Evolutionary conservation across 2,329 filamentous ascomycete genomes (phyloP).

Genomic region (Triangularia verruculosa): DNA sequence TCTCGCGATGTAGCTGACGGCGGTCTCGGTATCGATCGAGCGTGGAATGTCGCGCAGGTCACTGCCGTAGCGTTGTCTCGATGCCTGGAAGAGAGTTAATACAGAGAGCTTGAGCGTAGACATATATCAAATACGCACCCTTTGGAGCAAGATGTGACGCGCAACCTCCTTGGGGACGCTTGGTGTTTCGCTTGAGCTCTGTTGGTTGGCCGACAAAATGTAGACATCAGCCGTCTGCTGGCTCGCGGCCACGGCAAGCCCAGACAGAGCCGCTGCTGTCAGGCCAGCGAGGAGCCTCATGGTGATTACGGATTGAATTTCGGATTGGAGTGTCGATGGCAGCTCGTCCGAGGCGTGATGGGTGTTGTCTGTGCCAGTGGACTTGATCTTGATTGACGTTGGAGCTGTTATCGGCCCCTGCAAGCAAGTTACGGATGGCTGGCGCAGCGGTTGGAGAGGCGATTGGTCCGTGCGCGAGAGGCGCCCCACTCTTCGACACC

Average conservation of each 20-base stretch:
- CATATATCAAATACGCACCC: constrained; percentile 34
- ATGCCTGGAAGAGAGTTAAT: constrained; percentile 20
- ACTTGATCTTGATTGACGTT: not conserved
- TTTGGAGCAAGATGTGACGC: constrained; percentile 57
- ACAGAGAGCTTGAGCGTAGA: not conserved
- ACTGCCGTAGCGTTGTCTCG: constrained; percentile 38
- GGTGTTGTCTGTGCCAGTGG: not conserved
- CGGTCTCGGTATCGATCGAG: constrained; percentile 43
- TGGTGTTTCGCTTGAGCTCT: constrained; percentile 34
- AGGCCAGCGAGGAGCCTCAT: constrained; percentile 35
- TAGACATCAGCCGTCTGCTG: constrained; percentile 51
- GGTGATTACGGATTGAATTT: constrained; percentile 7
- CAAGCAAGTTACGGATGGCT: constrained; percentile 2
- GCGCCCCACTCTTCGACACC: not conserved
- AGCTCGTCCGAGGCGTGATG: not conserved
- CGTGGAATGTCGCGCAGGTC: constrained; percentile 46
- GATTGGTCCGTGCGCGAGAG: not conserved
- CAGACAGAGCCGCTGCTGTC: constrained; percentile 32
- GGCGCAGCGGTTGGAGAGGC: not conserved
- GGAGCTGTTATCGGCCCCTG: constrained; percentile 7
- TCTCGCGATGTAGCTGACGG: constrained; percentile 55
- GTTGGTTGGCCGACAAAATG: constrained; percentile 43
- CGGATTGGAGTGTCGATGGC: not conserved
- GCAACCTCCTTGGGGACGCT: constrained; percentile 53
- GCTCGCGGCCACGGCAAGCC: constrained; percentile 33